Evolutionary conservation across 805 yeast species (phyloP), one percentile per base, ranked within the genome.

Genomic region (Nakazawaea laoshanensis): DNA sequence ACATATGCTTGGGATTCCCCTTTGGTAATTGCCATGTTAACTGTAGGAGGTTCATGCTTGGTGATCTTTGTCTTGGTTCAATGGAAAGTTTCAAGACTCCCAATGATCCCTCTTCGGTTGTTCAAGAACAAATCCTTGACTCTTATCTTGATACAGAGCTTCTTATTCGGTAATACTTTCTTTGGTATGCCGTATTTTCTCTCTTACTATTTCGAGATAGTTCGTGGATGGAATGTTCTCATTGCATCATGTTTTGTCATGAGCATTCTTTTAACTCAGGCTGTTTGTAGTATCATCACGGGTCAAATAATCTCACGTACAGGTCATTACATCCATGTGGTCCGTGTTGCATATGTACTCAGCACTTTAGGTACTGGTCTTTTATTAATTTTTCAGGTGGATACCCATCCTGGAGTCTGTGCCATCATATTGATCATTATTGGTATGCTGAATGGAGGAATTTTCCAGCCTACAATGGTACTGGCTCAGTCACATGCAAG

Each of bases 391-490:
- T 48, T 53, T 32, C 56, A 57, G 47, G 46, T 47, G 23, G 42
- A 46, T 4, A 32, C 53, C 5, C 46, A 58, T 6, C 45, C 45
- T n/a, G 61, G 50, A 2, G 66, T 58, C 1, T 50, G 63, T 24
- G 55, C 47, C 5, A 52, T 64, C 21, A 50, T 61, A 2, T 38
- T 63, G 33, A 15, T 54, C 29, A 25, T 66, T 37, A 47, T 53
- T 33, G 70, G 74, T 16, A 28, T 49, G 13, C 73, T 77, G 0
- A 55, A 60, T 7, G 79, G 75, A 2, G 56, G 57, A 32, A 61
- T 67, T 14, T 69, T 70, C 57, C 77, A 71, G 45, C 77, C 77
- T 4, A 63, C 71, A 0, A 58, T 71, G 53, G 67, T 73, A 8
- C 78, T 77, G 1, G 61, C 63, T 23, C 78, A 64, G 45, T 74